Evolutionary conservation across 306 rosid genomes (phyloP).

Genomic region (Vigna reflexopilosa): DNA sequence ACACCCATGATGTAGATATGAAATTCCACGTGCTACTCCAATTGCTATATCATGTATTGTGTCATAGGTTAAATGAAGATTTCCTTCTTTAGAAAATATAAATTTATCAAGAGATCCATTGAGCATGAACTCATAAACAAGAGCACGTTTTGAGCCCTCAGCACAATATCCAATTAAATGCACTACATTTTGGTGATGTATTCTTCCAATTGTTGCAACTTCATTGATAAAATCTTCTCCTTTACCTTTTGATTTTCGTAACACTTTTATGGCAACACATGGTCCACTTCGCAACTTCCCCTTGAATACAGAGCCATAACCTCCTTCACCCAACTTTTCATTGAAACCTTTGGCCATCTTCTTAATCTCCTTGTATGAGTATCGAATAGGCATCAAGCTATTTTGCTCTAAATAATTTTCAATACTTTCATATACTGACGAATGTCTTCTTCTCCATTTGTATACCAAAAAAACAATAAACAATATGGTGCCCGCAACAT

Average conservation of each 20-base stretch:
- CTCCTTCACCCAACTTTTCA: neutral
- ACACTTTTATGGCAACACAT: neutral
- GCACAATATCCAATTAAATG: neutral
- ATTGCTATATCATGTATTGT: neutral
- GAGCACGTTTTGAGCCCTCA: neutral
- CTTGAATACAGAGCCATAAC: neutral
- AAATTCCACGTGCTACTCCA: neutral
- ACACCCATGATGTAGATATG: neutral
- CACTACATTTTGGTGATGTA: neutral
- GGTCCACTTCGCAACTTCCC: neutral
- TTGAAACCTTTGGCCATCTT: neutral
- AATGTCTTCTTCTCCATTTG: neutral
- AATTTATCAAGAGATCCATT: neutral
- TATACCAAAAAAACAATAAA: neutral
- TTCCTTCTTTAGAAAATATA: neutral
- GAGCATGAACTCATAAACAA: neutral
- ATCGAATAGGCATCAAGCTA: neutral
- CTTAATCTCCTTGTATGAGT: neutral
- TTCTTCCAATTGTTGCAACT: neutral
- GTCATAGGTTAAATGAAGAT: neutral
- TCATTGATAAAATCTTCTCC: neutral
- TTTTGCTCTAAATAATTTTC: neutral
- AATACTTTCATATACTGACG: neutral
- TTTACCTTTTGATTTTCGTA: neutral
- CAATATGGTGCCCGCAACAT: neutral